Evolutionary conservation across 116 monocot species (phyloP), one percentile per base, ranked within the genome.

Genomic region (Cymodocea nodosa): DNA sequence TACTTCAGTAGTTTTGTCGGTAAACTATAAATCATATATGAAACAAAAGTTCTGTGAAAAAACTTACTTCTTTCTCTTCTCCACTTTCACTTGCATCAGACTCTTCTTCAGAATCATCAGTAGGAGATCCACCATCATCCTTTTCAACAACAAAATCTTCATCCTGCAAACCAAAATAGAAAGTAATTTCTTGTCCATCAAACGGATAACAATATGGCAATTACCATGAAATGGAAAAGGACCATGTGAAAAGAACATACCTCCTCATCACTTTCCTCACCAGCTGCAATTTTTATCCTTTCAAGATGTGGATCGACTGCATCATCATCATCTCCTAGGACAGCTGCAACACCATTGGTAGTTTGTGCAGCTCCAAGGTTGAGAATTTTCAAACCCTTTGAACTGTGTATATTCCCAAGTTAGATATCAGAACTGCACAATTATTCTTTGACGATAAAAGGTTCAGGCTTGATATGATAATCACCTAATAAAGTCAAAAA

Each of bases 231-330:
- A 14, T 55, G 17, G 9, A 50, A 19, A 14, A 2, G 19, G 19
- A 44, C 36, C 19, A 37, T 23, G 17, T 44, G n/a, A 70, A 44
- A 8, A 56, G 30, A 35, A 16, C 23, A 52, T 60, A 90, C 94
- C 90, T 94, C 94, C 67, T 98, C 97, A 74, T 98, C 98, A 78
- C 92, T 98, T 65, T 97, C 97, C 68, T 92, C 90, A 64, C 83
- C 91, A 68, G 89, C 86, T 20, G 73, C 76, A 73, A 86, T 92
- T 70, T 50, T 88, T 36, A 98, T 92, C 56, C 91, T 55, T 59
- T 86, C 98, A 58, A 98, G 86, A 84, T 98, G 88, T 15, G 92
- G 98, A 73, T 98, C 98, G 75, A 98, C 86, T 70, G 92, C 85
- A 81, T 88, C 88, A 79, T 89, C 89, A 65, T 81, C 74, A 15